These are phyloP conservation scores for Apiotrichum porosum DNA, from an alignment of 1,284 basidiomycete species.

Conservation along the genomic window DNA sequence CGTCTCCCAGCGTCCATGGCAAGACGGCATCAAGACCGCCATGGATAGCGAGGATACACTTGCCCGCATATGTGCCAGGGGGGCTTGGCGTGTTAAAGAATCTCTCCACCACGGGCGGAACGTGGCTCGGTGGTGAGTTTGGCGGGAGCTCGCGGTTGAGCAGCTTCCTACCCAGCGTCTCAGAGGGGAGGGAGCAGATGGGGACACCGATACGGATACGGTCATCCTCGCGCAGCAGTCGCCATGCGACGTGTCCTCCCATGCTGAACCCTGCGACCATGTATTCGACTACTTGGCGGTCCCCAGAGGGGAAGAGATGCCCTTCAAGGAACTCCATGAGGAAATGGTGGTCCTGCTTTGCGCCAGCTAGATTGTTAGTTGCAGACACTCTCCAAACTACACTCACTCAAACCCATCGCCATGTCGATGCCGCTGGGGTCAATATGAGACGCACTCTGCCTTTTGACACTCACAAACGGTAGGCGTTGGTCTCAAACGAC, in stretches of 20 bases:
- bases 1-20: conserved; percentile 24
- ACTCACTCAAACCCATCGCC: conserved; percentile 4
- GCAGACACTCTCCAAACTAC: not conserved
- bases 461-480: conserved; percentile 50
- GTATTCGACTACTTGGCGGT: conserved; percentile 63
- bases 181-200: conserved; percentile 10
- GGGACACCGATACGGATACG: conserved; percentile 9
- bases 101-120: not conserved
- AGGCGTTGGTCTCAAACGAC: conserved; percentile 60
- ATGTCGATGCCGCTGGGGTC: conserved; percentile 2
- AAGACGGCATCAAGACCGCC: conserved; percentile 49
- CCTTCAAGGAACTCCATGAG: conserved; percentile 74
- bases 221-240: conserved; percentile 29
- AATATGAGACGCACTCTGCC: not conserved
- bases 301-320: conserved; percentile 69
- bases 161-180: conserved; percentile 1
- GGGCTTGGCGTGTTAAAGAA: not conserved
- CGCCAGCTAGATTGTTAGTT: conserved; percentile 14
- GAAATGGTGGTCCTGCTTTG: conserved; percentile 61
- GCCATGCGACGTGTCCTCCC: conserved; percentile 32
- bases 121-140: not conserved
- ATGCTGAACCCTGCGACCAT: conserved; percentile 54
- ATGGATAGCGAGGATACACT: conserved; percentile 64
- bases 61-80: conserved; percentile 54
- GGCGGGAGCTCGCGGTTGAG: not conserved